Evolutionary conservation across 441 rosid genomes (phyloP).

Genomic region (Populus hybrid): DNA sequence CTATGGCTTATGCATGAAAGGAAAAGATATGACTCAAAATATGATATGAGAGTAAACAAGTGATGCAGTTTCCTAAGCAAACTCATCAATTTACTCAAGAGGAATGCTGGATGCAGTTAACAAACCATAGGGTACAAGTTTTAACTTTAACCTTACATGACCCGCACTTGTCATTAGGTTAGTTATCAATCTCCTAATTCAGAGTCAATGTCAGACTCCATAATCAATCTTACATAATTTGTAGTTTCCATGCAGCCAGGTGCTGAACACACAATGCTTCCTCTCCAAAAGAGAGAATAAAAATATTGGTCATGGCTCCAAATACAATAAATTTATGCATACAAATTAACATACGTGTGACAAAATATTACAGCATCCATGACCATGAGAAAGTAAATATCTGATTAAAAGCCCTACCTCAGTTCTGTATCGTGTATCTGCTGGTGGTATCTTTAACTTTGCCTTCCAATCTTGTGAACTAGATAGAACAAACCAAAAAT

Average conservation of each 20-base stretch:
- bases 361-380: not conserved
- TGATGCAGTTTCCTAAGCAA: not conserved
- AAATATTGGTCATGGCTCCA: not conserved
- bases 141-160: not conserved
- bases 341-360: not conserved
- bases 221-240: not conserved
- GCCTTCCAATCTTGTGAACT: conserved; percentile 96
- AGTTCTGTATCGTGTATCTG: conserved; percentile 86
- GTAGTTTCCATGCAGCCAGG: not conserved
- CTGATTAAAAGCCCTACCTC: conserved; percentile 42
- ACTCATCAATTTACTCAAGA: not conserved
- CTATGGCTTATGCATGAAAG: not conserved
- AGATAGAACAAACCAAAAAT: conserved; percentile 1
- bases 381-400: not conserved
- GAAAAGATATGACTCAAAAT: not conserved
- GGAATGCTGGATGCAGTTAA: not conserved
- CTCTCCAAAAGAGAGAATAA: not conserved
- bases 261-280: not conserved
- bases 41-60: not conserved
- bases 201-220: not conserved
- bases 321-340: too few species aligned
- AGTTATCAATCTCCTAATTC: not conserved
- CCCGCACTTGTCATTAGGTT: not conserved
- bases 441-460: conserved; percentile 18
- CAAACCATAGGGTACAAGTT: not conserved